phyloP scores from a whole-genome alignment of 2,329 filamentous ascomycete genomes.

The Colletotrichum noveboracense region DNA sequence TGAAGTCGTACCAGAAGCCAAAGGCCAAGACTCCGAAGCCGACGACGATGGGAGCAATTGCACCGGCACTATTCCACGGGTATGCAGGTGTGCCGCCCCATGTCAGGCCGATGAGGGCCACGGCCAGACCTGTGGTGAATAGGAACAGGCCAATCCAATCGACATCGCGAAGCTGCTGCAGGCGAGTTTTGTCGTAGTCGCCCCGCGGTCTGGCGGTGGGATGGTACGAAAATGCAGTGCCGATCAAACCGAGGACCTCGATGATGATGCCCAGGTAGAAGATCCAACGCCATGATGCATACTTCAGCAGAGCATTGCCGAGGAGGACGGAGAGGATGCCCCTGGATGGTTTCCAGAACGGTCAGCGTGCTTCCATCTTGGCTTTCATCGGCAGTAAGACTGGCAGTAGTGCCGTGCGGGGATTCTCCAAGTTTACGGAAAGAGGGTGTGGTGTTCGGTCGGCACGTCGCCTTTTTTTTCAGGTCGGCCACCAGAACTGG shows the following conservation, averaged over 20 bases:
- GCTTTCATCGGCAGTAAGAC: background rate
- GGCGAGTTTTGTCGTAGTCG: constrained; percentile 32
- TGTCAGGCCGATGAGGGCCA: constrained; percentile 26
- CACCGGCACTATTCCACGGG: constrained; percentile 20
- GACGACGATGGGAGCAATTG: constrained; percentile 23
- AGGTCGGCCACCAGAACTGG: background rate
- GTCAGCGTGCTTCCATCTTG: background rate
- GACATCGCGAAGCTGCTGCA: constrained; percentile 32
- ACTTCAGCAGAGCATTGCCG: constrained; percentile 29
- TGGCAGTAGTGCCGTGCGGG: background rate
- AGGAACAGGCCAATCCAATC: constrained; percentile 32
- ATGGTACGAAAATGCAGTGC: constrained; percentile 30
- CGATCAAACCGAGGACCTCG: constrained; percentile 26
- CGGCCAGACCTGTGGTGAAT: constrained; percentile 25
- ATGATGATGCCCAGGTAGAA: constrained; percentile 32
- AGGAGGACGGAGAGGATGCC: constrained; percentile 29
- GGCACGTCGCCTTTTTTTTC: background rate
- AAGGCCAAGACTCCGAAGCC: constrained; percentile 22
- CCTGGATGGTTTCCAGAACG: constrained; percentile 25
- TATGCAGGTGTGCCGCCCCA: constrained; percentile 21
- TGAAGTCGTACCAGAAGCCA: constrained; percentile 29
- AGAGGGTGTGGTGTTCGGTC: constrained; percentile 5
- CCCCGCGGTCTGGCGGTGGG: constrained; percentile 30
- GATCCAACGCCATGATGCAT: constrained; percentile 33
- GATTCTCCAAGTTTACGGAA: background rate